A percentile compares a stretch with the other conserved stretches of the same genome.
These are phyloP conservation scores for Lyophyllum decastes DNA, from an alignment of 768 basidiomycete genomes.

Conservation along the genomic window DNA sequence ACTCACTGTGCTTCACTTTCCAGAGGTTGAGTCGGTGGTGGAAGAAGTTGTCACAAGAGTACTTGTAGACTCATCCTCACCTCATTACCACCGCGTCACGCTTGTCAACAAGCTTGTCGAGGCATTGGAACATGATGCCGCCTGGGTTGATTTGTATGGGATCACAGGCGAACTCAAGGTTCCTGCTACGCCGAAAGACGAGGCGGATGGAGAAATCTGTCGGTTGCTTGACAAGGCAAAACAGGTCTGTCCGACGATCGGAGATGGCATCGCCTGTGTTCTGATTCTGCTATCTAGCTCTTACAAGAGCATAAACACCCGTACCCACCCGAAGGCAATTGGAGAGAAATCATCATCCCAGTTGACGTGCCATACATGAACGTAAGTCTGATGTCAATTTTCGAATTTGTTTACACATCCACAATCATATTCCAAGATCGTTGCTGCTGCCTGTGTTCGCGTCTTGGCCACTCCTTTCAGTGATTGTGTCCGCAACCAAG, in stretches of 20 bases:
- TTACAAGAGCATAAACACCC: constrained; percentile 45
- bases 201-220: constrained; percentile 26
- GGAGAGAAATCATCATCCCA: constrained; percentile 80
- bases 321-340: constrained; percentile 43
- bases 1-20: not conserved
- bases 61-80: constrained; percentile 34
- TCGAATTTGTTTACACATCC: constrained; percentile 4
- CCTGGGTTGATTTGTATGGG: constrained; percentile 71
- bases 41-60: constrained; percentile 47
- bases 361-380: constrained; percentile 84
- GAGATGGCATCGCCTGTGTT: not conserved
- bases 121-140: constrained; percentile 59
- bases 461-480: constrained; percentile 48
- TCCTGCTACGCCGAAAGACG: constrained; percentile 39
- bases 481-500: constrained; percentile 23
- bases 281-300: constrained; percentile 27
- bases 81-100: constrained; percentile 38
- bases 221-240: constrained; percentile 32
- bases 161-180: constrained; percentile 71
- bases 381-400: constrained; percentile 44
- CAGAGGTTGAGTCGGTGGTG: constrained; percentile 72
- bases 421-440: constrained; percentile 46
- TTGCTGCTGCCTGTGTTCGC: constrained; percentile 58
- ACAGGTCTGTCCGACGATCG: constrained; percentile 24
- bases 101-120: constrained; percentile 53